Conservation (phyloP, 2,329 filamentous ascomycete genomes). For the Atkinsonella texensis region DNA sequence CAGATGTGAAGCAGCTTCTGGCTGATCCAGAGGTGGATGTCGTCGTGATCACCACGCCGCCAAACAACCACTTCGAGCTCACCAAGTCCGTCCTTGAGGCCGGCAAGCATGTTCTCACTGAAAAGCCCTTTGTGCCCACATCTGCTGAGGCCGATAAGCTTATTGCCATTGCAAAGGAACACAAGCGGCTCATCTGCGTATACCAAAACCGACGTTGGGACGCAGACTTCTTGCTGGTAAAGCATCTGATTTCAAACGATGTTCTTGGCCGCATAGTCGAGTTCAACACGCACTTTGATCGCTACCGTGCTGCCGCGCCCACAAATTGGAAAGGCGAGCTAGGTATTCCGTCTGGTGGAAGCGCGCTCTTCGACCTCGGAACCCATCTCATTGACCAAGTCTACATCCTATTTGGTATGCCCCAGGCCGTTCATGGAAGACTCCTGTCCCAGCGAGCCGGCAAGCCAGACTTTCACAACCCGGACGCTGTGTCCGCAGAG, state of each 20-base stretch:
- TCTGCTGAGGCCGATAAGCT: slow-evolving; percentile 55
- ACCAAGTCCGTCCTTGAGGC: slow-evolving; percentile 51
- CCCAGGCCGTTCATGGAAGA: slow-evolving; percentile 53
- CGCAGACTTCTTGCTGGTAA: slow-evolving; percentile 60
- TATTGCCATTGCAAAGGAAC: slow-evolving; percentile 38
- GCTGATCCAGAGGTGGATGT: slow-evolving; percentile 55
- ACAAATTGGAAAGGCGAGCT: slow-evolving; percentile 55
- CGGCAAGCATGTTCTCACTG: slow-evolving; percentile 68
- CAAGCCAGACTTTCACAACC: slow-evolving; percentile 31
- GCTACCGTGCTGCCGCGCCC: slow-evolving; percentile 50
- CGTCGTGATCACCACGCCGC: slow-evolving; percentile 59
- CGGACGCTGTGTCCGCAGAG: slow-evolving; percentile 50
- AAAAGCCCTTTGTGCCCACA: slow-evolving; percentile 74
- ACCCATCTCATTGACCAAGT: slow-evolving; percentile 68
- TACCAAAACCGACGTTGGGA: slow-evolving; percentile 73
- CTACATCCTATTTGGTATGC: slow-evolving; percentile 58
- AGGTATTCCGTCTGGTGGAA: slow-evolving; percentile 48
- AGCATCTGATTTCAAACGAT: slow-evolving; percentile 45
- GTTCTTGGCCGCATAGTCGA: slow-evolving; percentile 61
- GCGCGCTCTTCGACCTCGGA: slow-evolving; percentile 62
- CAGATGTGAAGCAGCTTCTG: slow-evolving; percentile 48
- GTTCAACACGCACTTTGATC: slow-evolving; percentile 72
- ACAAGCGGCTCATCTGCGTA: slow-evolving; percentile 46
- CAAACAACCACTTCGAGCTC: slow-evolving; percentile 57
- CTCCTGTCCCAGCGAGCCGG: slow-evolving; percentile 53